Conservation (phyloP, 352 stramenopile species). For the Globisporangium nunn region DNA sequence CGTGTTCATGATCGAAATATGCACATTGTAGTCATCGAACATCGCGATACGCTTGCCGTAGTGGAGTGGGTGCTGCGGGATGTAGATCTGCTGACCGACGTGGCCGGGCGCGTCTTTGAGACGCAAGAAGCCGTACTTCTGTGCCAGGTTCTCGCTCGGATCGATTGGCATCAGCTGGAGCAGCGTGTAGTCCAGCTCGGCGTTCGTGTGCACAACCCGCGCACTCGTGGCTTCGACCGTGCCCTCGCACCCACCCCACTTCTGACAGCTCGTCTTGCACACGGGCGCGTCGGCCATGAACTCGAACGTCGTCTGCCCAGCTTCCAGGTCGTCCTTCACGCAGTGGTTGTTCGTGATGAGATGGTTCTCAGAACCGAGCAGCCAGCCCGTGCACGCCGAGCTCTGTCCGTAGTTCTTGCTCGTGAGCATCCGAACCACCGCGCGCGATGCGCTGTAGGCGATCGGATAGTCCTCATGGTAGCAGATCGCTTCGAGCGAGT, state of each 20-base stretch:
- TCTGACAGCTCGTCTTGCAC: constrained; percentile 28
- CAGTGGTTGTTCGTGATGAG: constrained; percentile 75
- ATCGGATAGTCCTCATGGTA: constrained; percentile 27
- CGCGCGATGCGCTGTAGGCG: constrained; percentile 29
- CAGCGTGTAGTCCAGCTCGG: constrained; percentile 53
- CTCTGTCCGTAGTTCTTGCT: constrained; percentile 22
- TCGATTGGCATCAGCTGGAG: constrained; percentile 26
- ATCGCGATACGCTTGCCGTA: constrained; percentile 23
- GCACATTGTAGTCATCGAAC: constrained; percentile 19
- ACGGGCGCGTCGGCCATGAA: constrained; percentile 45
- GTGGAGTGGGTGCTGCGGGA: constrained; percentile 24
- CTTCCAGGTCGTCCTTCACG: constrained; percentile 34
- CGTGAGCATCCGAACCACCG: constrained; percentile 50
- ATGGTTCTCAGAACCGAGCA: constrained; percentile 50
- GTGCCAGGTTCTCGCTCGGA: constrained; percentile 21
- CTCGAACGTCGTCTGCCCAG: constrained; percentile 35
- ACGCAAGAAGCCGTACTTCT: constrained; percentile 56
- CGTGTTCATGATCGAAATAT: constrained; percentile 27
- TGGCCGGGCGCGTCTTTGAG: constrained; percentile 24
- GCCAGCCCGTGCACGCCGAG: constrained; percentile 48
- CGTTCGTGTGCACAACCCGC: constrained; percentile 36
- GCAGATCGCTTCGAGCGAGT: constrained; percentile 52
- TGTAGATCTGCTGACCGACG: constrained; percentile 23
- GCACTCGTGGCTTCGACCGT: constrained; percentile 34
- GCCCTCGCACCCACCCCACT: constrained; percentile 35